These are phyloP conservation scores for Fusarium agapanthi DNA, from an alignment of 2,329 filamentous ascomycete genomes.

Conservation along the genomic window DNA sequence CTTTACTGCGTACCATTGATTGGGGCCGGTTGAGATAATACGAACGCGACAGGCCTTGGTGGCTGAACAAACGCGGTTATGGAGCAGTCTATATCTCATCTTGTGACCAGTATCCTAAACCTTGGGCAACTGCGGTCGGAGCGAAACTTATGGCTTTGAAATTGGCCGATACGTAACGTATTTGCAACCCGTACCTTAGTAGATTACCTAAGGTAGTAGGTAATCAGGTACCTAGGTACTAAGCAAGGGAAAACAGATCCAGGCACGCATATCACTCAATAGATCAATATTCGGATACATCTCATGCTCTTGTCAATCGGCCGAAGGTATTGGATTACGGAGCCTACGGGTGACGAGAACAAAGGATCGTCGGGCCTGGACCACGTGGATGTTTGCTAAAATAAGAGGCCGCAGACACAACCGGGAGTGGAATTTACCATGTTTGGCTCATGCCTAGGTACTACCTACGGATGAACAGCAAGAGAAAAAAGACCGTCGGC, in stretches of 20 bases:
- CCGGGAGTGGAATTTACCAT: not conserved
- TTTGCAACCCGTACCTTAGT: not conserved
- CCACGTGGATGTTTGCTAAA: conserved; percentile 32
- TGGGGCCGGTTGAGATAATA: not conserved
- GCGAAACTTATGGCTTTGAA: not conserved
- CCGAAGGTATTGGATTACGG: conserved; percentile 27
- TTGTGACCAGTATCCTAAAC: not conserved
- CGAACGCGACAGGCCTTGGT: not conserved
- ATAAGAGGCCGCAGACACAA: conserved; percentile 25
- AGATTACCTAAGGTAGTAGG: not conserved
- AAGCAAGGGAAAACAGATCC: not conserved
- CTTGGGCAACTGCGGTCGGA: not conserved
- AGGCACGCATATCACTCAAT: not conserved
- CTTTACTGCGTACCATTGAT: not conserved
- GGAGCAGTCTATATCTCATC: conserved; percentile 2
- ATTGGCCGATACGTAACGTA: not conserved
- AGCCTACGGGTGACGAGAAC: conserved; percentile 33
- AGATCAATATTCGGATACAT: not conserved
- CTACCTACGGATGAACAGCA: not conserved
- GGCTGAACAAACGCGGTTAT: not conserved
- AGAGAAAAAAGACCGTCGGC: not conserved
- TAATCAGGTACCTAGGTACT: not conserved
- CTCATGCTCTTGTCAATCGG: conserved; percentile 14
- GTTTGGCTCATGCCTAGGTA: not conserved
- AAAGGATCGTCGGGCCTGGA: conserved; percentile 28